Evolutionary conservation across 345 rosid species (phyloP), one percentile per base, ranked within the genome.

Genomic region (Nephelium lappaceum): DNA sequence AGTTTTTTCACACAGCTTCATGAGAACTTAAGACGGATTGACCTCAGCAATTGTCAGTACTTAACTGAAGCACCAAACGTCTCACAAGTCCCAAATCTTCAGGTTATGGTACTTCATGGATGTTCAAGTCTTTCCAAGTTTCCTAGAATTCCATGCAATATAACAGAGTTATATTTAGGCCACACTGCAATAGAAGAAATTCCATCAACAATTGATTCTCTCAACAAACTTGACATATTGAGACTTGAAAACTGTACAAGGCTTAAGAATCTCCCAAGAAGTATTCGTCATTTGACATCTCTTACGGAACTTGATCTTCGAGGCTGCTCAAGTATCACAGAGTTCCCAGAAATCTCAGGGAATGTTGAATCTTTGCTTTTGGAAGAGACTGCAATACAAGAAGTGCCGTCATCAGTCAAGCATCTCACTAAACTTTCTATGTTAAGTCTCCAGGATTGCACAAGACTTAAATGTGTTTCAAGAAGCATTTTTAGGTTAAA

Each of bases 401-500:
- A 72, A 74, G 49, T 79, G 38, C 78, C 78, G 10, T 67, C 55
- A 36, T 79, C 78, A 10, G 51, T 79, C 27, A 19, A 15, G 55
- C 6, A 18, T 24, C 45, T 67, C 8, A n/a, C 45, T 38, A 7
- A 42, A 25, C 82, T 79, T 51, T 15, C 15, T 0, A 5, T 7
- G 4, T 23, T 79, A 49, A 73, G 60, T 57, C 72, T 83, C 25
- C n/a, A 8, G 53, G 39, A 76, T 38, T 79, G 85, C 83, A 77
- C 55, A 23, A 49, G 47, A 23, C 62, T 75, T 25, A 65, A 6
- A 45, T 19, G 49, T 64, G 61, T 75, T 19, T 45, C 71, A 11
- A 75, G 63, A 18, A 25, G 31, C 63, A 31, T 75, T 31, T 58
- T 21, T 18, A 31, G 21, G 18, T 42, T 62, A 39, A n/a, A 74